phyloP scores from a whole-genome alignment of 495 filamentous ascomycete species.

The Xylaria longipes region DNA sequence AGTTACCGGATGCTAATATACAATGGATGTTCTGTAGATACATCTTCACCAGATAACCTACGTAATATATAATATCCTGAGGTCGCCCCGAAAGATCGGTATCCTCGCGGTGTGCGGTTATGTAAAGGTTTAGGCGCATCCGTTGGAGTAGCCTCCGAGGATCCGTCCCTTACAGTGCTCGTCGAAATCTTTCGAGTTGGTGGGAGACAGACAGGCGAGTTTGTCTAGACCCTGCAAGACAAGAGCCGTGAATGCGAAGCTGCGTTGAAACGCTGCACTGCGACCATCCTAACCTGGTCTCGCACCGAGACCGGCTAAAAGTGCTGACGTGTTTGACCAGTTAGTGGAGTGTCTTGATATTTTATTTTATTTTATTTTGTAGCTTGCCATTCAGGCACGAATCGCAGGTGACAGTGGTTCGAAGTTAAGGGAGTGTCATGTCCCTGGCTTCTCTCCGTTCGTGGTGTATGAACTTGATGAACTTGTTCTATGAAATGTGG shows the following conservation, averaged over 20 bases:
- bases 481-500: conserved; percentile 26
- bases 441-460: not conserved
- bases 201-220: not conserved
- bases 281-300: conserved; percentile 27
- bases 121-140: conserved; percentile 16
- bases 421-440: not conserved
- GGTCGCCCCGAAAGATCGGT: conserved; percentile 1
- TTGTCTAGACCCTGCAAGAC: conserved; percentile 9
- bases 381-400: conserved; percentile 3
- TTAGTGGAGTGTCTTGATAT: not conserved
- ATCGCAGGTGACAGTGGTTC: not conserved
- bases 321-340: conserved; percentile 25
- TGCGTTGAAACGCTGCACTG: conserved; percentile 28
- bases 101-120: conserved; percentile 15
- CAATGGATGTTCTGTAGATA: not conserved
- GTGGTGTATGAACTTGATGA: not conserved
- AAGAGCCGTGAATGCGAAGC: conserved; percentile 1
- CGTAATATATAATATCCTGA: not conserved
- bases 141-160: not conserved
- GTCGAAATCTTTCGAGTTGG: not conserved
- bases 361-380: not conserved
- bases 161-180: not conserved
- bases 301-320: conserved; percentile 27
- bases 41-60: not conserved
- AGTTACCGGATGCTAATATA: not conserved